Conservation (phyloP, 345 rosid species). For the Dipteronia dyeriana region DNA sequence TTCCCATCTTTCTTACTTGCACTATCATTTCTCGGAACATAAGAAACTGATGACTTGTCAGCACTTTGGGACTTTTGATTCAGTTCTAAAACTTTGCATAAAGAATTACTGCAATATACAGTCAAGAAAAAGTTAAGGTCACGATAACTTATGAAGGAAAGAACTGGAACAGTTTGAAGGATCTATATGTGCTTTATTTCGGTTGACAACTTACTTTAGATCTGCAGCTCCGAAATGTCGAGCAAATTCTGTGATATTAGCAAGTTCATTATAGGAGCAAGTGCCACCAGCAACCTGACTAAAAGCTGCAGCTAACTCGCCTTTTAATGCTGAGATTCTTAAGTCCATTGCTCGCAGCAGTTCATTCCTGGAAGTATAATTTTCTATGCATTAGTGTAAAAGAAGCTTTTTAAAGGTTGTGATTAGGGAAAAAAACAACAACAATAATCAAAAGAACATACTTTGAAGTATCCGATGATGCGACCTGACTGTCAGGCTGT, state of each 20-base stretch:
- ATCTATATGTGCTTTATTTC: not conserved
- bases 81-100: conserved; percentile 33
- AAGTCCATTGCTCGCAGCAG: conserved; percentile 60
- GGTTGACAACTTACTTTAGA: conserved; percentile 48
- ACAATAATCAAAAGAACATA: conserved; percentile 26
- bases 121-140: not conserved
- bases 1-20: conserved; percentile 27
- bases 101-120: conserved; percentile 38
- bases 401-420: conserved; percentile 15
- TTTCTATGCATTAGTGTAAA: conserved; percentile 17
- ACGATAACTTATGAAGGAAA: not conserved
- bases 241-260: conserved; percentile 42
- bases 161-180: conserved; percentile 4
- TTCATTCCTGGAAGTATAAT: conserved; percentile 48
- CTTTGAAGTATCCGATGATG: conserved; percentile 53
- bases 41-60: conserved; percentile 15
- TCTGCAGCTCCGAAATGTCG: conserved; percentile 51
- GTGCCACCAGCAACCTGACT: conserved; percentile 37
- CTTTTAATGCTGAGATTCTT: conserved; percentile 53
- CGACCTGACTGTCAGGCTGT: conserved; percentile 39
- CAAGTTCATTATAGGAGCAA: conserved; percentile 43
- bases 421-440: not conserved
- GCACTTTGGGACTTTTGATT: conserved; percentile 24
- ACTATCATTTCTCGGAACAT: conserved; percentile 21
- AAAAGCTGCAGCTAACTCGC: conserved; percentile 49